Conservation (phyloP, 495 filamentous ascomycete species). For the Articulospora tetracladia region DNA sequence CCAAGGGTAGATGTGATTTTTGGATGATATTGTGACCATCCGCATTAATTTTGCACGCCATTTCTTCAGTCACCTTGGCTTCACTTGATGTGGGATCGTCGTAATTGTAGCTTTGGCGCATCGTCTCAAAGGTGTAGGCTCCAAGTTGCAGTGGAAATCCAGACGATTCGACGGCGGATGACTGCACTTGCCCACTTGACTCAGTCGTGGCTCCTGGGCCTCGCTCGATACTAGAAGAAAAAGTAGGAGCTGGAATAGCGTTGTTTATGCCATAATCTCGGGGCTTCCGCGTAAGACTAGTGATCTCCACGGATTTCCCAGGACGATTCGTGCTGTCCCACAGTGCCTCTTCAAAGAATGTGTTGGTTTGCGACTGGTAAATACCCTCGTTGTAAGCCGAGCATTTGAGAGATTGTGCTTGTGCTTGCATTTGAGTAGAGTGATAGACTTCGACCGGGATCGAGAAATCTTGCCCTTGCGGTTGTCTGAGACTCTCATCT, state of each 20-base stretch:
- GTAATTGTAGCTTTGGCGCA: neutral
- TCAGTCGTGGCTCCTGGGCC: too few relatives aligned
- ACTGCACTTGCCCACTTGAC: too few relatives aligned
- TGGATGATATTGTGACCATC: too few relatives aligned
- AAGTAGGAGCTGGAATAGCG: too few relatives aligned
- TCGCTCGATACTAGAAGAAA: too few relatives aligned
- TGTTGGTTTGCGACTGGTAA: neutral
- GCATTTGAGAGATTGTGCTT: neutral
- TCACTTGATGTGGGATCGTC: slow-evolving; percentile 5
- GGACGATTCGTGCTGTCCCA: neutral
- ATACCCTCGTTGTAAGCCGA: neutral
- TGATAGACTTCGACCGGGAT: neutral
- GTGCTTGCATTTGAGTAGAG: neutral
- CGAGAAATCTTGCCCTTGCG: too few relatives aligned
- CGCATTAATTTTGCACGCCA: neutral
- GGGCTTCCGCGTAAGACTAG: too few relatives aligned
- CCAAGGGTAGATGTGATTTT: too few relatives aligned
- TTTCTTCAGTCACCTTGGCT: neutral
- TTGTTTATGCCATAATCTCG: too few relatives aligned
- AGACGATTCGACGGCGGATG: too few relatives aligned
- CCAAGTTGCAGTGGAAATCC: neutral
- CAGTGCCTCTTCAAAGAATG: neutral
- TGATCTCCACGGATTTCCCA: neutral
- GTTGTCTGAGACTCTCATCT: too few relatives aligned
- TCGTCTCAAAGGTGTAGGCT: neutral